Percentiles rank a stretch among this genome's conserved stretches.
Evolutionary conservation across 116 monocot genomes (phyloP).

Genomic region (Zostera marina): DNA sequence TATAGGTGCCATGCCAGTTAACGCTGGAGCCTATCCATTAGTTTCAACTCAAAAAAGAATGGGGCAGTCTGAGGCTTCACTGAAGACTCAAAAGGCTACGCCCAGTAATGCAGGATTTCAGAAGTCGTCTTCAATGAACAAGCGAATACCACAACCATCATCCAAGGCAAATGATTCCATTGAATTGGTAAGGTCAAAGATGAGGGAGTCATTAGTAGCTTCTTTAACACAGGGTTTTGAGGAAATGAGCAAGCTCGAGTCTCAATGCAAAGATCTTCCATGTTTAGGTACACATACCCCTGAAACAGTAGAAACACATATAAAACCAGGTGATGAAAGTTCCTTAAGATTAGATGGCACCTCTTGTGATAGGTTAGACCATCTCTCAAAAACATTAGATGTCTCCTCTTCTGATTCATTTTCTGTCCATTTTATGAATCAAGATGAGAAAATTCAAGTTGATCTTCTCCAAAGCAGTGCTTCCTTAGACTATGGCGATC

Average conservation of each 20-base stretch:
- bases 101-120: conserved; percentile 2
- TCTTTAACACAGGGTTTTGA: conserved; percentile 35
- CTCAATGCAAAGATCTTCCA: conserved; percentile 10
- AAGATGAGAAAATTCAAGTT: neutral
- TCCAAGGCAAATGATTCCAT: conserved; percentile 29
- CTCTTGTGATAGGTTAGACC: neutral
- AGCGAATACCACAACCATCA: conserved; percentile 12
- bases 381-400: neutral
- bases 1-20: conserved; percentile 3
- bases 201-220: conserved; percentile 67
- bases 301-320: neutral
- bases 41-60: conserved; percentile 5
- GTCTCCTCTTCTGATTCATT: neutral
- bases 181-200: conserved; percentile 75
- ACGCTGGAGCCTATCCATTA: conserved; percentile 12
- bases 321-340: neutral
- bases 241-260: conserved; percentile 18
- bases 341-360: neutral
- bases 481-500: conserved; percentile 11
- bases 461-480: conserved; percentile 1
- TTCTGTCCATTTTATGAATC: neutral
- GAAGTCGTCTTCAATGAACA: conserved; percentile 17
- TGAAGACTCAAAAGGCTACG: neutral
- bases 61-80: conserved; percentile 3
- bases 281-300: neutral